Evolutionary conservation across 2,329 filamentous ascomycete species (phyloP).

Genomic region (Stylonectria norvegica): DNA sequence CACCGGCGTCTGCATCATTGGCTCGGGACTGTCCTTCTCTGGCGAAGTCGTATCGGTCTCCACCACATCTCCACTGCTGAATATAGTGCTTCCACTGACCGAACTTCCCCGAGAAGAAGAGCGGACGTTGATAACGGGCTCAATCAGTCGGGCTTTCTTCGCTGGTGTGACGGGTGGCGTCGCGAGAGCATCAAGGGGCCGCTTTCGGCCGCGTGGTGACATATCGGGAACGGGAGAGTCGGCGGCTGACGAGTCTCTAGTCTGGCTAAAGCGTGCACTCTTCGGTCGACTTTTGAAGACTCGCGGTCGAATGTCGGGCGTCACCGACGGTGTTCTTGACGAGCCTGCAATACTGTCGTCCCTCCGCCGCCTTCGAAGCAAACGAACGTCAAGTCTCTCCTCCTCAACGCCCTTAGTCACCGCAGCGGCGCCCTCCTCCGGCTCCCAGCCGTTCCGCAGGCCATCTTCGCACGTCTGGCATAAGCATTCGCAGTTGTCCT

Average conservation of each 20-base stretch:
- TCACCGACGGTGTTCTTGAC: constrained; percentile 56
- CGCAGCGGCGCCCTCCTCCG: constrained; percentile 43
- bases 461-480: constrained; percentile 80
- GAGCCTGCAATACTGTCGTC: constrained; percentile 48
- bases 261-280: constrained; percentile 31
- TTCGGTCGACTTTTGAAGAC: constrained; percentile 41
- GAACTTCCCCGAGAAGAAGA: constrained; percentile 40
- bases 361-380: constrained; percentile 51
- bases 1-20: constrained; percentile 29
- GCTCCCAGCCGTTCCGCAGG: constrained; percentile 78
- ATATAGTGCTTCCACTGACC: constrained; percentile 25
- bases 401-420: constrained; percentile 55
- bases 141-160: constrained; percentile 43
- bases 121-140: constrained; percentile 25
- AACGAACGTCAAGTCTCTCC: constrained; percentile 47
- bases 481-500: constrained; percentile 90
- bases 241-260: constrained; percentile 31
- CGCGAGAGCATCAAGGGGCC: constrained; percentile 42
- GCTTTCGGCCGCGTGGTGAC: constrained; percentile 35
- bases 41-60: constrained; percentile 50
- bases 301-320: constrained; percentile 52
- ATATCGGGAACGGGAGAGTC: constrained; percentile 27
- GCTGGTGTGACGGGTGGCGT: constrained; percentile 55
- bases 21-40: constrained; percentile 45
- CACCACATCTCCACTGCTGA: constrained; percentile 25